Conservation (phyloP, 768 basidiomycete genomes). For the Lactarius akahatsu region DNA sequence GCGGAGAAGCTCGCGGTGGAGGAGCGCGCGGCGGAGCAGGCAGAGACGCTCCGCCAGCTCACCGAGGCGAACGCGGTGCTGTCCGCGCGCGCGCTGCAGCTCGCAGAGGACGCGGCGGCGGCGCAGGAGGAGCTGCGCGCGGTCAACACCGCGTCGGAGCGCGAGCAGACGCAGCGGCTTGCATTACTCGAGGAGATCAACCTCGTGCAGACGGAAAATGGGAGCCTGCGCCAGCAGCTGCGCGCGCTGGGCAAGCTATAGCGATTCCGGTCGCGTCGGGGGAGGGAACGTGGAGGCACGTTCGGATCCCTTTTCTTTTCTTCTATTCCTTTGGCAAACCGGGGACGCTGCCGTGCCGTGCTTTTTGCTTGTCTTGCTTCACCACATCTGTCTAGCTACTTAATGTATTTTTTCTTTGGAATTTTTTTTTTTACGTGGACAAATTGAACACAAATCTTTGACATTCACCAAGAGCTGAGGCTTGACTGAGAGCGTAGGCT, state of each 20-base stretch:
- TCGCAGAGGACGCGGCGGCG: conserved; percentile 68
- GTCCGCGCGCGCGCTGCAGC: conserved; percentile 64
- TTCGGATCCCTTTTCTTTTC: not conserved
- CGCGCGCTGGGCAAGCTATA: conserved; percentile 53
- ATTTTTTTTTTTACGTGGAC: not conserved
- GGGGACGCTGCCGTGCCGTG: not conserved
- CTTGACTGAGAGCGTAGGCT: no score
- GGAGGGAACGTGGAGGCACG: not conserved
- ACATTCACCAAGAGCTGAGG: not conserved
- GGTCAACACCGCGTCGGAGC: conserved; percentile 46
- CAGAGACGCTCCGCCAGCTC: conserved; percentile 69
- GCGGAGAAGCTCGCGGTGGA: conserved; percentile 72
- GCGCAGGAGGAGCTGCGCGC: conserved; percentile 68
- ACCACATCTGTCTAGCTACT: not conserved
- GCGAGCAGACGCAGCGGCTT: conserved; percentile 79
- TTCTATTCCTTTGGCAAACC: not conserved
- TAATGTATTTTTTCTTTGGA: not conserved
- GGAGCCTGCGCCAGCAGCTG: conserved; percentile 65
- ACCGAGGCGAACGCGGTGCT: conserved; percentile 77
- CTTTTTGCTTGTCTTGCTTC: not conserved
- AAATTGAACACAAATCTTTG: not conserved
- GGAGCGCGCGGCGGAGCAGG: conserved; percentile 64
- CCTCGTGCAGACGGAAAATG: conserved; percentile 77
- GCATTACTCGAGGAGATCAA: conserved; percentile 89
- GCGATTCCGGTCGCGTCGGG: not conserved